Percentiles rank a stretch among this genome's conserved stretches.
These are phyloP conservation scores for Ceratocystis cubensis DNA, from an alignment of 2,329 filamentous ascomycete genomes.

Conservation along the genomic window DNA sequence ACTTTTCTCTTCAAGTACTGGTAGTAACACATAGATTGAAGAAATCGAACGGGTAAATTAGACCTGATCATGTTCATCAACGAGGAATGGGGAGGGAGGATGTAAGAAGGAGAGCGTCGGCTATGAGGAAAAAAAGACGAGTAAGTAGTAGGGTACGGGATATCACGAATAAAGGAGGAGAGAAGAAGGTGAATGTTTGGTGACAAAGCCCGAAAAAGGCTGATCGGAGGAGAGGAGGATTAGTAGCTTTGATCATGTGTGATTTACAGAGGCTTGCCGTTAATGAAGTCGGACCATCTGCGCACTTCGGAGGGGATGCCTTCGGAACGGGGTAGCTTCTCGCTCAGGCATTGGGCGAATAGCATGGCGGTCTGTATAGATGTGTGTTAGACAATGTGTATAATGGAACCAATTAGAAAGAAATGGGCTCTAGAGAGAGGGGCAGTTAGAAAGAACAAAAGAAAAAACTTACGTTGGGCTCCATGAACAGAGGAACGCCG, in stretches of 20 bases:
- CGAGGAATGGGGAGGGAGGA: background rate
- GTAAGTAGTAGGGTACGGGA: slow-evolving; percentile 6
- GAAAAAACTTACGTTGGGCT: slow-evolving; percentile 64
- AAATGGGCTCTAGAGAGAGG: background rate
- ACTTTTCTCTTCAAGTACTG: slow-evolving; percentile 8
- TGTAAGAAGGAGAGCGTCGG: background rate
- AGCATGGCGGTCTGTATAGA: slow-evolving; percentile 72
- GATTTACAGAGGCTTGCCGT: slow-evolving; percentile 63
- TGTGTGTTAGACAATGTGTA: slow-evolving; percentile 26
- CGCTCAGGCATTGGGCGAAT: slow-evolving; percentile 92
- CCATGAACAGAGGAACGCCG: slow-evolving; percentile 95
- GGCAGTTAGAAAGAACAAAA: background rate
- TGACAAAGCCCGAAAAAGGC: background rate
- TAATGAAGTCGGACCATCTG: slow-evolving; percentile 91
- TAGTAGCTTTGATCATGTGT: background rate
- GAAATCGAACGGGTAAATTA: background rate
- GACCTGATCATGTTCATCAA: slow-evolving; percentile 1
- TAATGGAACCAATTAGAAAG: background rate
- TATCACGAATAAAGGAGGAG: slow-evolving; percentile 13
- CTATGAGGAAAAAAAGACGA: slow-evolving; percentile 9
- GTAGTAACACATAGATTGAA: slow-evolving; percentile 10
- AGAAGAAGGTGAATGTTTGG: background rate
- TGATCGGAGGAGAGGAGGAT: background rate
- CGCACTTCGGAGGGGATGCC: slow-evolving; percentile 85
- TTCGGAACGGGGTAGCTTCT: slow-evolving; percentile 80